Conservation (phyloP, 1,284 basidiomycete species). For the Anthracocystis setariae region DNA sequence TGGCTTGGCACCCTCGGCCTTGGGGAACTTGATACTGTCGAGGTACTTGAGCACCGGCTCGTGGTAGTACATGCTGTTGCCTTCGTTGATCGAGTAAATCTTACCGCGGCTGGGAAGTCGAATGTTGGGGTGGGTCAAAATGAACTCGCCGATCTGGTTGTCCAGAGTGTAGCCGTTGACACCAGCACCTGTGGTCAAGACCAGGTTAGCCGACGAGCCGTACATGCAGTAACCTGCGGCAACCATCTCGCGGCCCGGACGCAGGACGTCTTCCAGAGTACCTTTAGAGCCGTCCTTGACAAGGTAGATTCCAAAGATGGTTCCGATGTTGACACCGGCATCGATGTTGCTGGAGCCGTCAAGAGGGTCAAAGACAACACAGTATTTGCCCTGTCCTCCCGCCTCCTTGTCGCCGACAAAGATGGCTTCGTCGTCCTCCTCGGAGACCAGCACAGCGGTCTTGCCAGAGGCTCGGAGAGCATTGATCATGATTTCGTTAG, state of each 20-base stretch:
- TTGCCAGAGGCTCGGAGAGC: constrained; percentile 88
- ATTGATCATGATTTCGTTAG: constrained; percentile 99
- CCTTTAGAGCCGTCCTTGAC: constrained; percentile 80
- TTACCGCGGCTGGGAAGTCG: constrained; percentile 92
- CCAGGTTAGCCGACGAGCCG: constrained; percentile 96
- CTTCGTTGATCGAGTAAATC: constrained; percentile 99
- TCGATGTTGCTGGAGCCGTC: constrained; percentile 99
- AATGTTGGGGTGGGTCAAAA: constrained; percentile 98
- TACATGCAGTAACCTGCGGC: constrained; percentile 88
- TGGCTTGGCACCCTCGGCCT: constrained; percentile 66
- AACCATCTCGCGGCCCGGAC: constrained; percentile 96
- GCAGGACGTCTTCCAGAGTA: constrained; percentile 84
- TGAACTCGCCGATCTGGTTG: constrained; percentile 87
- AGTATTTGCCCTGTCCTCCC: constrained; percentile 72
- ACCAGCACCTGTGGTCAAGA: constrained; percentile 92
- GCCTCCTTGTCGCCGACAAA: constrained; percentile 75
- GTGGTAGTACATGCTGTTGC: constrained; percentile 94
- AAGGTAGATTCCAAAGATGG: constrained; percentile 98
- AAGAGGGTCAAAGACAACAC: constrained; percentile 97
- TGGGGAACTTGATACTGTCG: constrained; percentile 85
- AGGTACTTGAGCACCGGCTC: constrained; percentile 77
- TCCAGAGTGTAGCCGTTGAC: constrained; percentile 99
- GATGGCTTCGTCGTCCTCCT: constrained; percentile 92
- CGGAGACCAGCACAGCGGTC: constrained; percentile 94
- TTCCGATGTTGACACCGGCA: constrained; percentile 99